Evolutionary conservation across 1,284 basidiomycete genomes (phyloP).

Genomic region (Psilocybe mexicana): DNA sequence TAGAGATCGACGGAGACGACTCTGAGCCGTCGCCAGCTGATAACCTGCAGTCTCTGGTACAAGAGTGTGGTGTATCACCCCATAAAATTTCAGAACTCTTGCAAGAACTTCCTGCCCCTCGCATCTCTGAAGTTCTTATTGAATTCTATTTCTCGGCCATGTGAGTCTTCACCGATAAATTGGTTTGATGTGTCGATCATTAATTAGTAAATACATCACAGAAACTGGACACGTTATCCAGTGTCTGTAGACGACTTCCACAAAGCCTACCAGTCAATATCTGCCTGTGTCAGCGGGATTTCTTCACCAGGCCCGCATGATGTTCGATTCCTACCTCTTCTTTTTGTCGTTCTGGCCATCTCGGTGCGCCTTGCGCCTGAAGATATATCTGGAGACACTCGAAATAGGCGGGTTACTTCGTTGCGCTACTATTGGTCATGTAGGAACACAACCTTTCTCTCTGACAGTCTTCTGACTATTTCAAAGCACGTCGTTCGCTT

Average conservation of each 20-base stretch:
- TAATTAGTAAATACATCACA: constrained; percentile 30
- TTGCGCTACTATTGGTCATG: constrained; percentile 93
- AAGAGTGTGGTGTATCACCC: constrained; percentile 87
- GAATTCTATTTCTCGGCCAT: constrained; percentile 78
- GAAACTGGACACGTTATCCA: constrained; percentile 95
- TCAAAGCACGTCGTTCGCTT: constrained; percentile 77
- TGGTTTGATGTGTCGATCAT: constrained; percentile 6
- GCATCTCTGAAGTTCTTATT: constrained; percentile 71
- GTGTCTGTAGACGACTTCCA: constrained; percentile 88
- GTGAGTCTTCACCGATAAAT: constrained; percentile 41
- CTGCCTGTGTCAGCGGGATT: constrained; percentile 63
- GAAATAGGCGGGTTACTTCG: constrained; percentile 74
- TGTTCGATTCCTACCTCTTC: constrained; percentile 84
- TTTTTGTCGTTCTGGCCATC: constrained; percentile 94
- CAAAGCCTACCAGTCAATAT: constrained; percentile 77
- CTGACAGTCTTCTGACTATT: constrained; percentile 16
- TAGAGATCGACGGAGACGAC: constrained; percentile 51
- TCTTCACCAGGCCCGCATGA: constrained; percentile 72
- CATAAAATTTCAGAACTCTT: constrained; percentile 89
- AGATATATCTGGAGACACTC: constrained; percentile 76
- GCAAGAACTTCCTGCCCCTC: constrained; percentile 80
- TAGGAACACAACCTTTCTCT: constrained; percentile 44
- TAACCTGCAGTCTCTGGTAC: constrained; percentile 78
- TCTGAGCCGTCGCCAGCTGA: constrained; percentile 73
- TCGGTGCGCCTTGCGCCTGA: constrained; percentile 86